Evolutionary conservation across 2,329 filamentous ascomycete genomes (phyloP).

Genomic region (Sordariomycetes sp.): DNA sequence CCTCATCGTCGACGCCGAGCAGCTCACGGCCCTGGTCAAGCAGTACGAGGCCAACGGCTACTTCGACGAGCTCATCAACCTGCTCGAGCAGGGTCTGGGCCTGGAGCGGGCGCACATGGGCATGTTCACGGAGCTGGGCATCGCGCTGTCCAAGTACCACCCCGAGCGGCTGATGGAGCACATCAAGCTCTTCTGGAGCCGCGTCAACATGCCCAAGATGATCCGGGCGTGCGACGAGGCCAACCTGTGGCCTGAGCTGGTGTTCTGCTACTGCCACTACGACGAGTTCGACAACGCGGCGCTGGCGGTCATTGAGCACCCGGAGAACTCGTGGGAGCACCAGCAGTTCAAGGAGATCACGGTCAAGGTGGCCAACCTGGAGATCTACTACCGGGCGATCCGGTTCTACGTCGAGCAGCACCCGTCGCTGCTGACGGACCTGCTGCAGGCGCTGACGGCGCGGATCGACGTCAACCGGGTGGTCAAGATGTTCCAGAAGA

Average conservation of each 20-base stretch:
- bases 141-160: slow-evolving; percentile 88
- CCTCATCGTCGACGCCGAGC: slow-evolving; percentile 93
- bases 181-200: slow-evolving; percentile 94
- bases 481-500: slow-evolving; percentile 98
- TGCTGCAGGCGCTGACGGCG: slow-evolving; percentile 82
- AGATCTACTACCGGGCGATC: slow-evolving; percentile 96
- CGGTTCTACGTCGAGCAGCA: slow-evolving; percentile 98
- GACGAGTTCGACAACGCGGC: slow-evolving; percentile 98
- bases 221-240: slow-evolving; percentile 89
- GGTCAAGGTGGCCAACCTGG: slow-evolving; percentile 94
- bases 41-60: slow-evolving; percentile 96
- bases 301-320: slow-evolving; percentile 94
- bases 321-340: slow-evolving; percentile 97
- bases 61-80: slow-evolving; percentile 92
- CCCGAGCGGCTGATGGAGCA: slow-evolving; percentile 97
- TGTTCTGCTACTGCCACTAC: slow-evolving; percentile 97
- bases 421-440: slow-evolving; percentile 87
- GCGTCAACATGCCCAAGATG: slow-evolving; percentile 97
- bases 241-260: slow-evolving; percentile 92
- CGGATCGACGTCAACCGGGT: slow-evolving; percentile 97
- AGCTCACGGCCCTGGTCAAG: slow-evolving; percentile 83
- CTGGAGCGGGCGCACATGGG: slow-evolving; percentile 91
- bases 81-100: slow-evolving; percentile 90
- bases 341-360: slow-evolving; percentile 99
- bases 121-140: slow-evolving; percentile 89